Base-by-base conservation (phyloP, 768 basidiomycete species). In the Paxillus rubicundulus region DNA sequence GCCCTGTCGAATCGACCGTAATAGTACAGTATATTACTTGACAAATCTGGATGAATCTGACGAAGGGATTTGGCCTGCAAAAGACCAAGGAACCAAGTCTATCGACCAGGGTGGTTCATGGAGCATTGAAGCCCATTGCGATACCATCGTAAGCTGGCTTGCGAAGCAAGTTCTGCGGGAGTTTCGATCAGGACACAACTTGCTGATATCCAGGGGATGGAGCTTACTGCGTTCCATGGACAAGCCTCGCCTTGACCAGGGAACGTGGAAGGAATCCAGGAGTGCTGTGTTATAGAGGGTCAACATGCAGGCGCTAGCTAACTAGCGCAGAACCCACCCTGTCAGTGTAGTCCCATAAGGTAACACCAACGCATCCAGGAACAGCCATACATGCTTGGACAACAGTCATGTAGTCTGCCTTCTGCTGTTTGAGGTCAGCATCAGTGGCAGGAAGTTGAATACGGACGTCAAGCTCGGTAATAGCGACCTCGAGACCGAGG, bases 391-490 rank as follows among this genome's bases (percentile, higher is more conserved):
- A 86, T 12, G 82, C 78, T n/a, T 66, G 53, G 48, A 85, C 74
- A 40, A 85, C 77, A 24, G 72, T 75, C 64, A 76, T 67, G 58
- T 84, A 86, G 61, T 86, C 84, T n/a, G 50, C 34, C 60, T 77
- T 70, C 61, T 86, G 83, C 61, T 84, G 81, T 28, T 67, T 71
- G 30, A 81, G 71, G 32, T 77, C 68, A 1, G 76, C 77, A 8
- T 65, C 56, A 3, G 81, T 82, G 12, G 70, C 74, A 13, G 83
- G 84, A 10, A 55, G 58, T 8, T 73, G 74, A 74, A 84, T 82
- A 45, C 84, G 74, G 59, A 82, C 82, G 61, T 87, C 85, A 44
- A 87, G 76, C 62, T 86, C 85, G 3, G 85, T 87, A 57, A 86
- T 78, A 9, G 84, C 84, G 21, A 86, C 80, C 58, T 86, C 85